Evolutionary conservation across 2,329 filamentous ascomycete species (phyloP), one percentile per base, ranked within the genome.

Genomic region (Scytalidium lignicola): DNA sequence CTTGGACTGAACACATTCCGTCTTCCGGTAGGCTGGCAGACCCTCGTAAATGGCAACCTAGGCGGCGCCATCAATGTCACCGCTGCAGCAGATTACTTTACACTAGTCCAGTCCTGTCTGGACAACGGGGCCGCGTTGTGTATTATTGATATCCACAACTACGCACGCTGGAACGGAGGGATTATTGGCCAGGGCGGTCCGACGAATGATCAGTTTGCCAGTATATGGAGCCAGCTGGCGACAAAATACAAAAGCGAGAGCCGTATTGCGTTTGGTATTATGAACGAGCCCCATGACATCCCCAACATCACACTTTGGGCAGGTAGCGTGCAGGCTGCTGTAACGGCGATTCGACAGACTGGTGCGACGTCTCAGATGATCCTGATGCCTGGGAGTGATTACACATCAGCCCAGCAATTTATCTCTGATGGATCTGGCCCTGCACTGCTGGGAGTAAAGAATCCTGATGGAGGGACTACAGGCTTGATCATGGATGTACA

Each of bases 131-230:
- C 78, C 15, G 32, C 32, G 1, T 67, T 73, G 56, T 84, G 80
- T 62, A 78, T 82, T 58, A 70, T 84, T 47, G 80, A 83, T 56
- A 62, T 79, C 41, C 74, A 79, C 69, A 79, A 79, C 64, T 80
- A 60, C 63, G 81, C 74, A 0, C 74, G 82, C 41, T 85, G 77
- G 71, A 76, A 86, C 52, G 77, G 76, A 3, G 64, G 67, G 2
- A 80, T 86, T 53, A 76, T 87, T 47, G 83, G 82, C 0, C 82
- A 86, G 59, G 82, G 80, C 18, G 82, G 80, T 0, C 79, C 80
- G 1, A 74, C 74, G 0, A 74, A 85, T 59, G 75, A 72, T 10
- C 54, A 81, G 22, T 81, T 86, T 55, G 76, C 74, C 3, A 68
- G 67, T 41, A 65, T 87, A 2, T 87, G 83, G 83, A 63, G 60